Percentiles rank a stretch among this genome's conserved stretches.
Conservation (phyloP, 108 stramenopile genomes). For the Nitzschia putrida region DNA sequence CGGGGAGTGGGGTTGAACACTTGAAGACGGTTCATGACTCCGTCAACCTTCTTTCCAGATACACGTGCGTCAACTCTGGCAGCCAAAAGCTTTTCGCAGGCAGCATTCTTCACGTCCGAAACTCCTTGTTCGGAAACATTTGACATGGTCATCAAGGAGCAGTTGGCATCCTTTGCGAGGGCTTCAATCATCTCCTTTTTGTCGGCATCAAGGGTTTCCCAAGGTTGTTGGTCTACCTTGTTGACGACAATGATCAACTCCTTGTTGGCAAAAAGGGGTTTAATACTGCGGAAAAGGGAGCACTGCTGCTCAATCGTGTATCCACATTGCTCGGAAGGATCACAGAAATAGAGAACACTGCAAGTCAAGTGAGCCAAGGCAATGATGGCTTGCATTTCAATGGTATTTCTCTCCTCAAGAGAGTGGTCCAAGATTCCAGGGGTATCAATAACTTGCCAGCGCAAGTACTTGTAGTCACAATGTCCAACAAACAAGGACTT, state of each 20-base stretch:
- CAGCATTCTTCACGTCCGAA: slow-evolving; percentile 83
- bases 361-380: slow-evolving; percentile 98
- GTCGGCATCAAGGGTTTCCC: slow-evolving; percentile 79
- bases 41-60: slow-evolving; percentile 89
- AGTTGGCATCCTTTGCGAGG: slow-evolving; percentile 66
- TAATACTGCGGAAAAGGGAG: slow-evolving; percentile 90
- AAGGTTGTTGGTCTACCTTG: slow-evolving; percentile 94
- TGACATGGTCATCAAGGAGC: slow-evolving; percentile 91
- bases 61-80: slow-evolving; percentile 90
- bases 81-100: slow-evolving; percentile 95
- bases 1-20: slow-evolving; percentile 93
- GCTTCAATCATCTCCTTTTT: slow-evolving; percentile 76
- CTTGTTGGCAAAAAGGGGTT: slow-evolving; percentile 98
- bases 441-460: slow-evolving; percentile 99
- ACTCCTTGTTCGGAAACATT: slow-evolving; percentile 95
- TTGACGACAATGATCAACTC: slow-evolving; percentile 96
- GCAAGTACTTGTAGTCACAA: slow-evolving; percentile 96
- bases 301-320: slow-evolving; percentile 96
- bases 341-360: slow-evolving; percentile 96
- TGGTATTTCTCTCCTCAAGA: slow-evolving; percentile 97
- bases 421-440: slow-evolving; percentile 98
- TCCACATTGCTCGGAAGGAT: slow-evolving; percentile 98
- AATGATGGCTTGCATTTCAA: slow-evolving; percentile 99
- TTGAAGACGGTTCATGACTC: slow-evolving; percentile 95
- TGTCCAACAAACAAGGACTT: slow-evolving; percentile 99